Evolutionary conservation across 371 early-diverging fungal genomes (phyloP).

Genomic region (Syncephalastrum monosporum): DNA sequence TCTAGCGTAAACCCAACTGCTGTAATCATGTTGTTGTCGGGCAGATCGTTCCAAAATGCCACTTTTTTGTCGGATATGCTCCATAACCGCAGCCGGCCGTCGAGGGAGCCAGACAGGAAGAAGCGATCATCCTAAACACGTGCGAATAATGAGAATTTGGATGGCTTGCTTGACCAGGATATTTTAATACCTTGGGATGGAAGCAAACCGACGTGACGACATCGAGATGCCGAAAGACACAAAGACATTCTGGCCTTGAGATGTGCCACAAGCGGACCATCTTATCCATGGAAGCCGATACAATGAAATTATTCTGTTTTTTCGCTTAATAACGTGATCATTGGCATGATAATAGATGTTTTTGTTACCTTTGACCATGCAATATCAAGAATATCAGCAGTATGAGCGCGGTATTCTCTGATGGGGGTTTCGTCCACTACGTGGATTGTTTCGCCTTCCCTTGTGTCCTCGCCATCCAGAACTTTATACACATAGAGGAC

Average conservation of each 20-base stretch:
- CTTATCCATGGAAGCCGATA: constrained; percentile 80
- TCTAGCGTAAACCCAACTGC: constrained; percentile 75
- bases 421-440: constrained; percentile 68
- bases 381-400: constrained; percentile 70
- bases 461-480: constrained; percentile 18
- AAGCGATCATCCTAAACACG: constrained; percentile 66
- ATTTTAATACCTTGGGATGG: constrained; percentile 62
- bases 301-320: constrained; percentile 65
- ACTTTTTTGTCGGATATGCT: constrained; percentile 79
- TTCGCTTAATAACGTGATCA: neutral
- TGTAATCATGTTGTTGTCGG: constrained; percentile 66
- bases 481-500: constrained; percentile 73
- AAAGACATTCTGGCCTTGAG: constrained; percentile 69
- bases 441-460: constrained; percentile 27
- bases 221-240: constrained; percentile 76
- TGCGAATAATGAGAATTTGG: too few relatives aligned
- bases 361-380: constrained; percentile 74
- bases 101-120: constrained; percentile 79
- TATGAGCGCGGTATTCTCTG: constrained; percentile 70
- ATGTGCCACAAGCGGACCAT: constrained; percentile 86
- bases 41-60: constrained; percentile 72
- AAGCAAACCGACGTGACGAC: constrained; percentile 79
- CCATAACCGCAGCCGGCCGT: constrained; percentile 81
- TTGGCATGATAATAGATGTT: neutral
- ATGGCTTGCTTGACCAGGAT: too few relatives aligned